Base-by-base conservation (phyloP, 2,329 filamentous ascomycete species). In the Botrytis galanthina region DNA sequence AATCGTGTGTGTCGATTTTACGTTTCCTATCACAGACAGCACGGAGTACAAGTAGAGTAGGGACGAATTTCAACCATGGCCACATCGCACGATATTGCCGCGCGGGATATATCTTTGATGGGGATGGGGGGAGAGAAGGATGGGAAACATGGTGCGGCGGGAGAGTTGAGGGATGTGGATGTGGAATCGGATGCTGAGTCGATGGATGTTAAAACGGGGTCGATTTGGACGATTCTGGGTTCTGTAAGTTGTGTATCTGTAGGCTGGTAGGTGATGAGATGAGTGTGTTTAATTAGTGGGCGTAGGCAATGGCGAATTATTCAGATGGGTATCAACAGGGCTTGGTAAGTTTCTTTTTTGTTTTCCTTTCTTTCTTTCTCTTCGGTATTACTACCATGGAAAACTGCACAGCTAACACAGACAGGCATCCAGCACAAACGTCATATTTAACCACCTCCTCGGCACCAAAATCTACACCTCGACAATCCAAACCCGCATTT, bases 381-480 rank as follows among this genome's bases (percentile, higher is more conserved):
- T 46, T 22, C 3, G 7, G 1, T 10, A 48, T 18, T 6, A 39
- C 37, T 9, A 26, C 7, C 10, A 63, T 16, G 9, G 26, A 0
- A 18, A 16, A 63, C 12, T 46, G 7, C 14, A 37, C 18, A 3
- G 42, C 35, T 59, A 37, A 54, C 37, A 44, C 60, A 37, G 1
- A 26, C 26, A 75, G 62, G 80, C 81, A 7, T 80, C 80, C 0
- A 78, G 77, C 9, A 82, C 80, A 32, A 82, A 82, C 59, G 77
- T 82, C 22, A 76, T 82, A 51, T 81, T 81, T 74, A 78, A 78
- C 26, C 80, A 81, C 71, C 73, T 80, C 14, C 75, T 80, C 20
- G 78, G 77, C 20, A 73, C 71, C 32, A 76, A 76, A 66, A 67
- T 75, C 22, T 82, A 81, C 76, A 81, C 80, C 2, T 79, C 80